These are phyloP conservation scores for Populus ilicifolia DNA, from an alignment of 345 rosid genomes.

Conservation along the genomic window DNA sequence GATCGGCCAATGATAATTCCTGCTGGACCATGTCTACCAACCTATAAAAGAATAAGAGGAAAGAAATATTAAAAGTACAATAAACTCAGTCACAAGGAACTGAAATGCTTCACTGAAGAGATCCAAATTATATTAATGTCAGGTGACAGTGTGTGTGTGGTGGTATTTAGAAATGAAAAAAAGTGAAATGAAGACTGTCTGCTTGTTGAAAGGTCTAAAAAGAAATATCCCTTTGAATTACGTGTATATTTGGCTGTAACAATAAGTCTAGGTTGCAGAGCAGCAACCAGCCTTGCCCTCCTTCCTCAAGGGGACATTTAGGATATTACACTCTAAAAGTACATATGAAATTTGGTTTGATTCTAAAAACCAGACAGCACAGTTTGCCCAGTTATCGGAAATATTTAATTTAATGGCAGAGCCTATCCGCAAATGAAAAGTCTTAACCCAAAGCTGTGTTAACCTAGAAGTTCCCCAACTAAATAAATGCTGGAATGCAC, in stretches of 20 bases:
- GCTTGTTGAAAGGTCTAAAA: background rate
- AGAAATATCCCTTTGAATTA: background rate
- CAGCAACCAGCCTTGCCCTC: background rate
- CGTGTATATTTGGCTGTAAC: background rate
- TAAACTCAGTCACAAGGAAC: background rate
- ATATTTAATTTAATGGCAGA: background rate
- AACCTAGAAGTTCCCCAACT: background rate
- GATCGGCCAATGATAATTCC: conserved; percentile 84
- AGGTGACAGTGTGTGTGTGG: background rate
- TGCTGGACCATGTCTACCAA: conserved; percentile 87
- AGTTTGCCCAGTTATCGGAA: background rate
- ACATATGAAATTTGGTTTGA: no score
- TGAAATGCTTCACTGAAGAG: background rate
- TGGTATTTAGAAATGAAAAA: background rate
- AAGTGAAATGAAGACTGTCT: background rate
- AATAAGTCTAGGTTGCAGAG: no score
- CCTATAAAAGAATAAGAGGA: conserved; percentile 38
- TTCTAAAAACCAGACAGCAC: background rate
- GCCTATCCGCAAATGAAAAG: background rate
- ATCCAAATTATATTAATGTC: background rate
- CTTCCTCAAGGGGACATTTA: background rate
- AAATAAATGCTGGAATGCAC: background rate
- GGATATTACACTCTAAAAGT: background rate
- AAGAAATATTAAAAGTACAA: background rate
- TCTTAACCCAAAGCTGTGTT: background rate